Conservation (phyloP, 2,329 filamentous ascomycete genomes). For the Trichoderma harzianum region DNA sequence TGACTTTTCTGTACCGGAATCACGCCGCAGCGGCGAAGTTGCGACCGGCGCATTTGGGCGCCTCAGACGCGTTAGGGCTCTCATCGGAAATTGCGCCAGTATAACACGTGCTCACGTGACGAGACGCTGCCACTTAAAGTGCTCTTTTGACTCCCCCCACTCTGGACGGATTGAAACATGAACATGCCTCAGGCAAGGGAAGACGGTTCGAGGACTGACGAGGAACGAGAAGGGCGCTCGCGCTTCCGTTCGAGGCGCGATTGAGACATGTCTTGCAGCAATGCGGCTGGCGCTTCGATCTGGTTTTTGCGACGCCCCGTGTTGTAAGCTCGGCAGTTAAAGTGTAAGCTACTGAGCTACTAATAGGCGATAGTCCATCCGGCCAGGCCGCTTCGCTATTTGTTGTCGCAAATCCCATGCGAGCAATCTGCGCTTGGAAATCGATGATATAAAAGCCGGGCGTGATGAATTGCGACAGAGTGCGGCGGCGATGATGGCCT, state of each 20-base stretch:
- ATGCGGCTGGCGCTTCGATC: background rate
- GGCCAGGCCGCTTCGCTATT: slow-evolving; percentile 1
- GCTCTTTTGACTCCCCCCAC: slow-evolving; percentile 2
- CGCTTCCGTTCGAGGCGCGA: background rate
- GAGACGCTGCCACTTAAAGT: background rate
- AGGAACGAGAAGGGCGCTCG: background rate
- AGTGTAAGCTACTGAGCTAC: slow-evolving; percentile 14
- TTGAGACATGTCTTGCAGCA: slow-evolving; percentile 6
- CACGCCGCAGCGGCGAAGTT: background rate
- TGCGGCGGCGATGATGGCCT: background rate
- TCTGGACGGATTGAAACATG: background rate
- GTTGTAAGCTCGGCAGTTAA: slow-evolving; percentile 12
- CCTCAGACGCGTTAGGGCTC: slow-evolving; percentile 9
- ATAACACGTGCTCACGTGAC: slow-evolving; percentile 18
- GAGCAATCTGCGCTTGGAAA: background rate
- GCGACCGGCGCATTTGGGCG: background rate
- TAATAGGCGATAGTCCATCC: slow-evolving; percentile 12
- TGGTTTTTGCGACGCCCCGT: background rate
- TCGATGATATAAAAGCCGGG: background rate
- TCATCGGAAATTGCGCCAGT: slow-evolving; percentile 6
- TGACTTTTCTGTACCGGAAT: background rate
- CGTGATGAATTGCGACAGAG: background rate
- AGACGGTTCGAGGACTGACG: background rate
- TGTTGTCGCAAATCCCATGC: background rate
- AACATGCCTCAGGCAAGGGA: background rate